phyloP scores from a whole-genome alignment of 106 monocot species.

The Phalaenopsis equestris region DNA sequence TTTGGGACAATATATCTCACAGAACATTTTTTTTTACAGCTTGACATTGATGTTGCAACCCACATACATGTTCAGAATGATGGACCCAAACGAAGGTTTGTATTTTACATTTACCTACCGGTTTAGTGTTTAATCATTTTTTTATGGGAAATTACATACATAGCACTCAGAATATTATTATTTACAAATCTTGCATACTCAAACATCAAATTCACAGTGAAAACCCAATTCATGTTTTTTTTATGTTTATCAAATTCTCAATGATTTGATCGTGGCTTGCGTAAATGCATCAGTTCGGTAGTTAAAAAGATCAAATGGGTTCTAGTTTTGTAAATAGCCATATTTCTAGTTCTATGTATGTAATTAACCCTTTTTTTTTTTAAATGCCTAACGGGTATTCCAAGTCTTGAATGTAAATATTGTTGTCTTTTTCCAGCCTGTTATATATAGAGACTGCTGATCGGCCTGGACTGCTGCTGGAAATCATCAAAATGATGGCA shows the following conservation, averaged over 20 bases:
- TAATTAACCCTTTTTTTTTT: too few relatives aligned
- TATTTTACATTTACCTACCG: not conserved
- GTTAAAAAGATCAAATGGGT: too few relatives aligned
- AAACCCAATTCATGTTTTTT: too few relatives aligned
- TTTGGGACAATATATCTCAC: not conserved
- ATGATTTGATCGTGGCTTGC: too few relatives aligned
- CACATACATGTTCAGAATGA: conserved; percentile 71
- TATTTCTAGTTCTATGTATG: too few relatives aligned
- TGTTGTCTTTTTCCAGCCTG: conserved; percentile 37
- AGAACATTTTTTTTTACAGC: conserved; percentile 25
- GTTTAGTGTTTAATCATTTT: not conserved
- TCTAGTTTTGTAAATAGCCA: too few relatives aligned
- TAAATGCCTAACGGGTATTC: too few relatives aligned
- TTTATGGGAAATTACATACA: not conserved
- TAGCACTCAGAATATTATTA: too few relatives aligned
- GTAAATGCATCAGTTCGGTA: too few relatives aligned
- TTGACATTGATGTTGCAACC: conserved; percentile 79
- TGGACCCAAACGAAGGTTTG: conserved; percentile 86
- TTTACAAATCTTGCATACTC: too few relatives aligned
- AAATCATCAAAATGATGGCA: conserved; percentile 69
- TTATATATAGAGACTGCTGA: conserved; percentile 88
- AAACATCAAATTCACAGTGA: too few relatives aligned
- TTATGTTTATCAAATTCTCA: too few relatives aligned
- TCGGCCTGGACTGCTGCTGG: conserved; percentile 79
- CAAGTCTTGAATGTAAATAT: not conserved